These are phyloP conservation scores for Carallia brachiata DNA, from an alignment of 345 rosid genomes.

Conservation along the genomic window DNA sequence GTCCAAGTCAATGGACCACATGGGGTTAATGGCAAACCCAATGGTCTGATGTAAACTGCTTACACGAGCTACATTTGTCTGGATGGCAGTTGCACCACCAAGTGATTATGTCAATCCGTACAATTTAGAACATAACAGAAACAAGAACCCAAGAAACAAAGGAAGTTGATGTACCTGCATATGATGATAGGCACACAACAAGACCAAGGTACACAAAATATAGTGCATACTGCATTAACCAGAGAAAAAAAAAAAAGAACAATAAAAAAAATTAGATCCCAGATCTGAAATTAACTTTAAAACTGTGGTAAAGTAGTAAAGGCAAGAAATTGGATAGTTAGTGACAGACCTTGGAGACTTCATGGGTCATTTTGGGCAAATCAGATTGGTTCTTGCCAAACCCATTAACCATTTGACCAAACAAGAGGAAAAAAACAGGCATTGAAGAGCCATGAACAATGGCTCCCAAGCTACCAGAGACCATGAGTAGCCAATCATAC, in stretches of 20 bases:
- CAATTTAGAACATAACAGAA: slow-evolving; percentile 4
- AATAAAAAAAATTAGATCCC: slow-evolving; percentile 49
- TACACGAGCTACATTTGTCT: slow-evolving; percentile 19
- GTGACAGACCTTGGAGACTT: slow-evolving; percentile 69
- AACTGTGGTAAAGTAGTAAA: background rate
- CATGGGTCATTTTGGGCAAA: slow-evolving; percentile 79
- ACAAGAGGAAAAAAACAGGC: slow-evolving; percentile 94
- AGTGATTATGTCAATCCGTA: background rate
- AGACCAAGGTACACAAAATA: slow-evolving; percentile 94
- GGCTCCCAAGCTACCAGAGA: slow-evolving; percentile 78
- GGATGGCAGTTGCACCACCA: slow-evolving; percentile 6
- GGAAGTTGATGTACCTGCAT: slow-evolving; percentile 65
- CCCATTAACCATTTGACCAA: slow-evolving; percentile 98
- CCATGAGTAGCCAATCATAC: slow-evolving; percentile 75
- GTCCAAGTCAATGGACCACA: slow-evolving; percentile 49
- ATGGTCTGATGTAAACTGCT: slow-evolving; percentile 25
- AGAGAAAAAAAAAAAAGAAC: background rate
- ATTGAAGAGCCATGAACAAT: slow-evolving; percentile 88
- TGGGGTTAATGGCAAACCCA: slow-evolving; percentile 33
- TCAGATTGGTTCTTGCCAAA: slow-evolving; percentile 93
- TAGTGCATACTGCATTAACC: slow-evolving; percentile 76
- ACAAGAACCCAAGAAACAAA: background rate
- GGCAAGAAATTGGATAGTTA: background rate
- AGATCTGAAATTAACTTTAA: slow-evolving; percentile 14
- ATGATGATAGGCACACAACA: slow-evolving; percentile 94